Evolutionary conservation across 2,329 filamentous ascomycete species (phyloP).

Genomic region (Amphichorda felina): DNA sequence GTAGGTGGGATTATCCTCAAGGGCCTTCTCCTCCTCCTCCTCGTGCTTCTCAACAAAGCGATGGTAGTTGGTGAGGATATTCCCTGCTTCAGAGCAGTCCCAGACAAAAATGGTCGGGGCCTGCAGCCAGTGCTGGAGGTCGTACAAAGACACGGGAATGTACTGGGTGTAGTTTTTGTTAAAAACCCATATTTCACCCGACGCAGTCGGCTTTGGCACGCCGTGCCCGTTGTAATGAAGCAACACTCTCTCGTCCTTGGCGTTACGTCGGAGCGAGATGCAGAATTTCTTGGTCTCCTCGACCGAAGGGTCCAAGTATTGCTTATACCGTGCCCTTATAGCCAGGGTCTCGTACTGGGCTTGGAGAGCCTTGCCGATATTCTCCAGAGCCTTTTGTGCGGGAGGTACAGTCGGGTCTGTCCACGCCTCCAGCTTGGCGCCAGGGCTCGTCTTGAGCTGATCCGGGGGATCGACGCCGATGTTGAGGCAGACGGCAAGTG

Average conservation of each 20-base stretch:
- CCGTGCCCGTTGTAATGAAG: conserved; percentile 99
- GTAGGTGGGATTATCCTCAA: conserved; percentile 69
- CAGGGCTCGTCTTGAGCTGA: conserved; percentile 88
- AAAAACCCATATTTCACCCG: conserved; percentile 98
- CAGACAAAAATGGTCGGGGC: conserved; percentile 95
- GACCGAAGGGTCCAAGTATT: conserved; percentile 90
- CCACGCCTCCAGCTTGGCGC: conserved; percentile 93
- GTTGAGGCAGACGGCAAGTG: conserved; percentile 88
- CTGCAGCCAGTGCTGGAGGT: conserved; percentile 90
- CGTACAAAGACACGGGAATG: conserved; percentile 90
- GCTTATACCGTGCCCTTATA: conserved; percentile 92
- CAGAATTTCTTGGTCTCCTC: conserved; percentile 98
- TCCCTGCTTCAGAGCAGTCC: conserved; percentile 93
- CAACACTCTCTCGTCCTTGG: conserved; percentile 91
- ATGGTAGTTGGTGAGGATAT: conserved; percentile 91
- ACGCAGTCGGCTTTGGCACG: conserved; percentile 87
- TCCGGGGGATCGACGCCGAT: conserved; percentile 97
- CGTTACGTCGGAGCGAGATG: conserved; percentile 76
- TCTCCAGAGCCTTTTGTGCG: conserved; percentile 76
- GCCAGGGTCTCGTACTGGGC: conserved; percentile 93
- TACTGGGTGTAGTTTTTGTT: conserved; percentile 99
- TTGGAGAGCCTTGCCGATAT: conserved; percentile 93
- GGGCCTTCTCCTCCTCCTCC: conserved; percentile 68
- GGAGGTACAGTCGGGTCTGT: conserved; percentile 78
- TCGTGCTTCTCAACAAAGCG: conserved; percentile 93